Percentiles rank a stretch among this genome's conserved stretches.
Conservation (phyloP, 768 basidiomycete species). For the Mycena haematopus region DNA sequence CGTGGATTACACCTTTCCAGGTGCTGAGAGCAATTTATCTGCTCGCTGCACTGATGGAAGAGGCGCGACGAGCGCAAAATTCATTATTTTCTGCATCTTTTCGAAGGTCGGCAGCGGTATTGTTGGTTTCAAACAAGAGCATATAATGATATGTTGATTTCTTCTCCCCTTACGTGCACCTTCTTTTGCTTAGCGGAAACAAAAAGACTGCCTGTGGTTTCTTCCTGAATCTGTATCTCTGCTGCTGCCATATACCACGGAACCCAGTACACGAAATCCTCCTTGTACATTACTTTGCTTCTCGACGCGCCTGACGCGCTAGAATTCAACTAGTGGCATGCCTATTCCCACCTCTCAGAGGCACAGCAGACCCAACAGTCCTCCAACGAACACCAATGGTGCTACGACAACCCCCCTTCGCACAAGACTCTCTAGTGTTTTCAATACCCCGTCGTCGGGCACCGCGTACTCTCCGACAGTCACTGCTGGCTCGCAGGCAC, state of each 20-base stretch:
- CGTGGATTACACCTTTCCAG: no score
- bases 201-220: neutral
- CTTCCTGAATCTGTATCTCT: slow-evolving; percentile 1
- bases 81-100: no score
- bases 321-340: slow-evolving; percentile 5
- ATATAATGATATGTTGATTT: no score
- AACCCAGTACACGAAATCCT: neutral
- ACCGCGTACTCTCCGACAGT: slow-evolving; percentile 24
- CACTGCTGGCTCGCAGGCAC: slow-evolving; percentile 17
- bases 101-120: no score
- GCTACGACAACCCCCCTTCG: slow-evolving; percentile 17
- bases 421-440: slow-evolving; percentile 14
- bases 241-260: slow-evolving; percentile 4
- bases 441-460: slow-evolving; percentile 24
- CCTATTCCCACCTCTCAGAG: slow-evolving; percentile 23
- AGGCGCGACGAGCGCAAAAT: no score
- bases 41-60: no score
- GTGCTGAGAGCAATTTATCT: no score
- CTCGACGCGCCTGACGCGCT: slow-evolving; percentile 23
- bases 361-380: slow-evolving; percentile 26
- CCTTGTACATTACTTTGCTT: slow-evolving; percentile 14
- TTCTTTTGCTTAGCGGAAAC: neutral
- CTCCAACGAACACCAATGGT: slow-evolving; percentile 6
- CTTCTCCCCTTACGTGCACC: neutral
- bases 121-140: no score